phyloP scores from a whole-genome alignment of 306 rosid species.

The Arachis hypogaea region DNA sequence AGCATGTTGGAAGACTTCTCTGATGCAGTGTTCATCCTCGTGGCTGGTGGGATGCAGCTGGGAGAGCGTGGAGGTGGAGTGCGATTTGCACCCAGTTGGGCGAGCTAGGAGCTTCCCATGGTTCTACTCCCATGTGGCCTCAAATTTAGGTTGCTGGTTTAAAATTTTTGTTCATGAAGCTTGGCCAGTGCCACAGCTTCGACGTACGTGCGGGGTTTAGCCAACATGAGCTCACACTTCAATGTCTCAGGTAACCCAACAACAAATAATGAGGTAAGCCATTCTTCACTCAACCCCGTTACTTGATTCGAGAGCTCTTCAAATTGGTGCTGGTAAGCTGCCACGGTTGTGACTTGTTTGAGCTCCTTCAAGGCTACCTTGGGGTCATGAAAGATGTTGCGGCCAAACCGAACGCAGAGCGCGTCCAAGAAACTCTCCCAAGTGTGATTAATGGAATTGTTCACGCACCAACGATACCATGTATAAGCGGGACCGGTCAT shows the following conservation, averaged over 20 bases:
- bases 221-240: not conserved
- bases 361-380: not conserved
- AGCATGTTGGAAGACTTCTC: too few species aligned
- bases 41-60: too few species aligned
- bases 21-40: too few species aligned
- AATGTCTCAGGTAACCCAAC: not conserved
- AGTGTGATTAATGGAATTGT: too few species aligned
- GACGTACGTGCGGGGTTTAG: not conserved
- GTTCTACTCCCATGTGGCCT: too few species aligned
- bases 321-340: not conserved
- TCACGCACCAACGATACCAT: too few species aligned
- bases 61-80: too few species aligned
- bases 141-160: too few species aligned
- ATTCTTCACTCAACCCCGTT: not conserved
- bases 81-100: too few species aligned
- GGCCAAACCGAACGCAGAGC: not conserved
- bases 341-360: not conserved
- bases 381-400: not conserved
- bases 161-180: not conserved
- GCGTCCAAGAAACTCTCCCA: not conserved
- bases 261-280: not conserved
- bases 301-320: not conserved
- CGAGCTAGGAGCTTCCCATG: too few species aligned
- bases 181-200: not conserved
- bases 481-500: too few species aligned